Evolutionary conservation across 2,329 filamentous ascomycete species (phyloP), one percentile per base, ranked within the genome.

Genomic region (Trichoderma pleuroti): DNA sequence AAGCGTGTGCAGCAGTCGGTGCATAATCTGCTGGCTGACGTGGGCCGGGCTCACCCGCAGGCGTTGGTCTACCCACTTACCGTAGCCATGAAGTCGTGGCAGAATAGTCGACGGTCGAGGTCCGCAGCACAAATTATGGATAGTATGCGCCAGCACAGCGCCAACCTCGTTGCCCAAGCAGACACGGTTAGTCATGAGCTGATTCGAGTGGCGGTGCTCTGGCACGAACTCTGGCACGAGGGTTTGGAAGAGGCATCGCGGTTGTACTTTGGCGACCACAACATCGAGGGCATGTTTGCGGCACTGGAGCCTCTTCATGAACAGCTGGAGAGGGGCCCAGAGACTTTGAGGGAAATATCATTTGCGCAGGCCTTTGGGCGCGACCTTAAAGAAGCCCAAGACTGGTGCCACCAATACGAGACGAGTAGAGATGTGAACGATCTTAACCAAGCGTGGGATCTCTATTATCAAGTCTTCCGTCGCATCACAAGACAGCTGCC

Each of bases 151-250:
- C 92, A 95, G 75, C 97, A 99, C 79, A 98, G 94, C 78, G 91
- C 93, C 24, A 92, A 90, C 76, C 87, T 99, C 42, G 96, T 99
- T 10, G 93, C 98, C 74, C 96, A 99, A 81, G 96, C 96, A 42
- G 95, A 97, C 78, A 86, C 94, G 60, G 94, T 99, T 75, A 98
- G 95, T 79, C 92, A 96, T 77, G 97, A 99, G 80, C 88, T 99
- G 70, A 98, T 99, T 77, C 91, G 96, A 65, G 97, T 99, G 71
- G 96, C 96, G 18, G 95, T 99, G 2, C 82, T 99, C 28, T 99
- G 97, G 97, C 96, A 99, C 78, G 96, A 99, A 78, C 92, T 97
- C 74, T 99, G 96, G 96, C 96, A 99, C 75, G 97, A 99, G 81
- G 97, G 93, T 32, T 86, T 99, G 18, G 96, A 99, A 81, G 97